Percentiles rank a stretch among this genome's conserved stretches.
Evolutionary conservation across 2,329 filamentous ascomycete genomes (phyloP).

Genomic region (Ilyonectria sp.): DNA sequence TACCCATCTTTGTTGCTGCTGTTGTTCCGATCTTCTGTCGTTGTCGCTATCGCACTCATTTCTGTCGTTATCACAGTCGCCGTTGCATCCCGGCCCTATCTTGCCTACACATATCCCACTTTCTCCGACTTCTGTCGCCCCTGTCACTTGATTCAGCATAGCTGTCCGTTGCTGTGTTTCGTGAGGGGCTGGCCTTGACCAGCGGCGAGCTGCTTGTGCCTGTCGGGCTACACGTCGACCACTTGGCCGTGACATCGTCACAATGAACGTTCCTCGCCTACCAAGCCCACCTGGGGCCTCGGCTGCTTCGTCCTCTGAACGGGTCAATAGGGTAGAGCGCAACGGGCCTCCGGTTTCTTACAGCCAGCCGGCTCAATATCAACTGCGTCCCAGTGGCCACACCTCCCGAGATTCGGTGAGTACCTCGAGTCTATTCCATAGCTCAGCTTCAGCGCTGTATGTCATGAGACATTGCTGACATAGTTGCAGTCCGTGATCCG

Average conservation of each 20-base stretch:
- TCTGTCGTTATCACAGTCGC: slow-evolving; percentile 7
- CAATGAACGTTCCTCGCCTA: slow-evolving; percentile 31
- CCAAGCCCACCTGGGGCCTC: slow-evolving; percentile 27
- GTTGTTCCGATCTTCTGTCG: slow-evolving; percentile 33
- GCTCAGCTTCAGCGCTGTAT: not conserved
- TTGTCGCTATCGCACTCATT: slow-evolving; percentile 6
- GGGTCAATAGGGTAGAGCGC: slow-evolving; percentile 4
- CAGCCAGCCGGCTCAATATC: slow-evolving; percentile 30
- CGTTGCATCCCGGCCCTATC: slow-evolving; percentile 23
- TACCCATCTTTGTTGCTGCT: slow-evolving; percentile 24
- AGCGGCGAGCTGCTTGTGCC: not conserved
- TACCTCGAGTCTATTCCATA: not conserved
- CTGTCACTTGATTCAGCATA: slow-evolving; percentile 18
- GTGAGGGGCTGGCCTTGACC: slow-evolving; percentile 19
- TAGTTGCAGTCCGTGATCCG: slow-evolving; percentile 51
- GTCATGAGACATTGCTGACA: slow-evolving; percentile 13
- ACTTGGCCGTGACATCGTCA: not conserved
- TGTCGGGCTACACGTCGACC: slow-evolving; percentile 3
- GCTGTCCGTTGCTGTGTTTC: slow-evolving; percentile 17
- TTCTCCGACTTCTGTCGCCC: not conserved
- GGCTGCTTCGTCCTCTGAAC: slow-evolving; percentile 26
- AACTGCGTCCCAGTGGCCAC: slow-evolving; percentile 31
- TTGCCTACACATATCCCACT: not conserved
- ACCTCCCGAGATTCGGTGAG: slow-evolving; percentile 51
- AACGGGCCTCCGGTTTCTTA: slow-evolving; percentile 32